Evolutionary conservation across 176 grass and related monocot genomes (phyloP).

Genomic region (Aegilops umbellulata): DNA sequence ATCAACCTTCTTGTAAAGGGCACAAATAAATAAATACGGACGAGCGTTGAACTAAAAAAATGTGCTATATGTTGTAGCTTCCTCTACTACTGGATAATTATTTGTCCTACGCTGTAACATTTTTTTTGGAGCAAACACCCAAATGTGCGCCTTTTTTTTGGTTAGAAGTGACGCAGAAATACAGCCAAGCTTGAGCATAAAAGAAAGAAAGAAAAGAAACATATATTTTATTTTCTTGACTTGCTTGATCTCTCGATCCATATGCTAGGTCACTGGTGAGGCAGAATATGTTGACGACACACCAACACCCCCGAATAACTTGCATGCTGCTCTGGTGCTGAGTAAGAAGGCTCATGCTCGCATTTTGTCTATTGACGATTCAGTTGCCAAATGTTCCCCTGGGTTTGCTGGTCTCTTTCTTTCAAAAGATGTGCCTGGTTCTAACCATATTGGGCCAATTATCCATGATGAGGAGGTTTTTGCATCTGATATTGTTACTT

Average conservation of each 20-base stretch:
- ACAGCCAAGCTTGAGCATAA: neutral
- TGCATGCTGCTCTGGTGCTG: constrained; percentile 88
- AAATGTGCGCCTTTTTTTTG: neutral
- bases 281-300: constrained; percentile 91
- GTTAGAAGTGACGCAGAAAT: neutral
- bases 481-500: constrained; percentile 83
- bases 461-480: constrained; percentile 87
- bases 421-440: constrained; percentile 71
- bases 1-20: neutral
- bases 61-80: neutral
- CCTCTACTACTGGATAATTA: neutral
- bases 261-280: constrained; percentile 82
- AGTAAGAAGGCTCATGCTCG: constrained; percentile 88
- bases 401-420: constrained; percentile 83
- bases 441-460: constrained; percentile 67
- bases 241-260: constrained; percentile 26
- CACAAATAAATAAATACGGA: neutral
- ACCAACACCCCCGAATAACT: constrained; percentile 61
- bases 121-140: neutral
- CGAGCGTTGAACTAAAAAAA: neutral
- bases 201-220: neutral
- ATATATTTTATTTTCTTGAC: constrained; percentile 26
- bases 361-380: constrained; percentile 85
- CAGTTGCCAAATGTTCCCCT: constrained; percentile 67
- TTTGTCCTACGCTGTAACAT: neutral